Percentiles rank a stretch among this genome's conserved stretches.
Conservation (phyloP, 208 protist species). For the Acanthamoeba divionensis region DNA sequence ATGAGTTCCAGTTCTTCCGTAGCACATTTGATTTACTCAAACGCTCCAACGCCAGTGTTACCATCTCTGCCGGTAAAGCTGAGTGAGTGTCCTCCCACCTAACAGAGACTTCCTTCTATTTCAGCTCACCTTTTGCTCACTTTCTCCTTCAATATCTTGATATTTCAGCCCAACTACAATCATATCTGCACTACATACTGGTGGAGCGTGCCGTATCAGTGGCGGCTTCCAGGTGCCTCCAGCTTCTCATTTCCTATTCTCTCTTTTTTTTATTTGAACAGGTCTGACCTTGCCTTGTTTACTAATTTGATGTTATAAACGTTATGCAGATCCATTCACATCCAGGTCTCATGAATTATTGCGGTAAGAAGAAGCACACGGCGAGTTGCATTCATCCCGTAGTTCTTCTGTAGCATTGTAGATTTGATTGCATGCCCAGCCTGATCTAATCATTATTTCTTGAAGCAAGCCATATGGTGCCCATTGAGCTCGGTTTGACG, state of each 20-base stretch:
- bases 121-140: no score
- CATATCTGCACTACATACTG: constrained; percentile 43
- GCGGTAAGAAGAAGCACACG: background rate
- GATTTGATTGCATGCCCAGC: background rate
- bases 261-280: no score
- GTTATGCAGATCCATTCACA: constrained; percentile 51
- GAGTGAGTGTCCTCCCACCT: constrained; percentile 21
- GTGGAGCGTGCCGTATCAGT: constrained; percentile 55
- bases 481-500: constrained; percentile 62
- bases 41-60: constrained; percentile 50
- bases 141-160: background rate
- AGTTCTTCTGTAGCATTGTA: background rate
- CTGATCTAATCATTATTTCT: no score
- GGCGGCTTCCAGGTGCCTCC: constrained; percentile 65
- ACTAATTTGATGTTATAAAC: no score
- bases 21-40: constrained; percentile 67
- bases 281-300: no score
- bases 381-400: background rate
- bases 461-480: constrained; percentile 56
- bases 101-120: constrained; percentile 44
- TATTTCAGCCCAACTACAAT: constrained; percentile 51
- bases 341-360: constrained; percentile 63
- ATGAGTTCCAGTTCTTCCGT: constrained; percentile 55
- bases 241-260: no score
- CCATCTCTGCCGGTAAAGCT: constrained; percentile 21